Percentiles rank a stretch among this genome's conserved stretches.
These are phyloP conservation scores for Stagonosporopsis rhizophila DNA, from an alignment of 2,329 filamentous ascomycete species.

Conservation along the genomic window DNA sequence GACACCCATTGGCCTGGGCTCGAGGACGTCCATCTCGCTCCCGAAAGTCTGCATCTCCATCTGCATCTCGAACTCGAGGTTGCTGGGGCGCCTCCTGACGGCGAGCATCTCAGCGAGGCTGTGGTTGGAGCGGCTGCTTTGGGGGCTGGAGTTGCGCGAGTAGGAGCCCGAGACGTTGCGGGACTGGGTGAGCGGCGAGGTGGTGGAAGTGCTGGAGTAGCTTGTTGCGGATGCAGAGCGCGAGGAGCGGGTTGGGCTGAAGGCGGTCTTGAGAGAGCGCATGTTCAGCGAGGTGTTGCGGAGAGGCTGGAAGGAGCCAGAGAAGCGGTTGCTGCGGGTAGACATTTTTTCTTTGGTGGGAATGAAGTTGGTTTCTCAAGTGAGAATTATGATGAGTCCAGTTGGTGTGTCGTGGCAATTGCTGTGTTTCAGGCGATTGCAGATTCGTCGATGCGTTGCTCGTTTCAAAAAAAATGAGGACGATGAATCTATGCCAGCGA, in stretches of 20 bases:
- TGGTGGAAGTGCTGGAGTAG: slow-evolving; percentile 34
- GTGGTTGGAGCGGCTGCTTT: slow-evolving; percentile 16
- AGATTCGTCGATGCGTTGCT: slow-evolving; percentile 1
- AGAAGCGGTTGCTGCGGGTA: slow-evolving; percentile 49
- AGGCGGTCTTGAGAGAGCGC: slow-evolving; percentile 45
- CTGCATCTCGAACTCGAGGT: slow-evolving; percentile 47
- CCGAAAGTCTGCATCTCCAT: slow-evolving; percentile 43
- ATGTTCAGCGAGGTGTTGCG: slow-evolving; percentile 38
- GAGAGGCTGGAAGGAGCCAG: slow-evolving; percentile 42
- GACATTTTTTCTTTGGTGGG: slow-evolving; percentile 38
- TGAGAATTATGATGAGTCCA: slow-evolving; percentile 7
- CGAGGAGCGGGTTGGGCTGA: slow-evolving; percentile 42
- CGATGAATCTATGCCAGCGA: slow-evolving; percentile 4
- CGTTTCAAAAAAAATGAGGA: slow-evolving; percentile 1
- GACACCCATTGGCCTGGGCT: slow-evolving; percentile 37
- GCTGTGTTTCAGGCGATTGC: slow-evolving; percentile 17
- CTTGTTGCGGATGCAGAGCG: slow-evolving; percentile 37
- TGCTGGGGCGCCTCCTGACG: slow-evolving; percentile 42
- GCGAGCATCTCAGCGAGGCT: slow-evolving; percentile 43
- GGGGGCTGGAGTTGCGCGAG: slow-evolving; percentile 28
- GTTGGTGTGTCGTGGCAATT: neutral
- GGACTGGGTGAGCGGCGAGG: slow-evolving; percentile 33
- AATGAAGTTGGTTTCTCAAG: slow-evolving; percentile 12
- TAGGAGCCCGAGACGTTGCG: slow-evolving; percentile 4
- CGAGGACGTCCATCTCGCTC: slow-evolving; percentile 40